A percentile compares a stretch with the other conserved stretches of the same genome.
Conservation (phyloP, 805 yeast genomes). For the Cyberlindnera suaveolens region DNA sequence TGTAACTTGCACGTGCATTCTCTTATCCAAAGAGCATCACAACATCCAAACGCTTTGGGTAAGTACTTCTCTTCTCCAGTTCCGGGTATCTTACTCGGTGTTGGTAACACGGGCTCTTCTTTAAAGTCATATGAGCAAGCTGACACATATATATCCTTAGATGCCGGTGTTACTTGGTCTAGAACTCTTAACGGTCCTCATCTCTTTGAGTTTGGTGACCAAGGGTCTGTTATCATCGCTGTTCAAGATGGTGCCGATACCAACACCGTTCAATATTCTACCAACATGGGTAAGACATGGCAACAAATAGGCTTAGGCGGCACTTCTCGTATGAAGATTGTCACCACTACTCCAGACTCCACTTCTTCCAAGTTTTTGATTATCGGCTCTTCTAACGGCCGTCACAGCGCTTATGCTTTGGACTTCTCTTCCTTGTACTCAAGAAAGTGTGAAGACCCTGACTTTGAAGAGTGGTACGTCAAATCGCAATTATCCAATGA, state of each 20-base stretch:
- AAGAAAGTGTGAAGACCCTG: slow-evolving; percentile 34
- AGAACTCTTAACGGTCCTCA: slow-evolving; percentile 47
- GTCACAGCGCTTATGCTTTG: slow-evolving; percentile 27
- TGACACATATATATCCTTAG: slow-evolving; percentile 60
- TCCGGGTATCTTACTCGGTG: slow-evolving; percentile 40
- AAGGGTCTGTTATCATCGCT: slow-evolving; percentile 67
- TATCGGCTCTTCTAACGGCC: slow-evolving; percentile 31
- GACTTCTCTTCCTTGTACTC: slow-evolving; percentile 55
- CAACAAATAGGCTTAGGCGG: slow-evolving; percentile 38
- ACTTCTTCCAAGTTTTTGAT: slow-evolving; percentile 54
- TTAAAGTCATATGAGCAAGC: slow-evolving; percentile 23
- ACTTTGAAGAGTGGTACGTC: slow-evolving; percentile 62
- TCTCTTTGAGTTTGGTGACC: slow-evolving; percentile 62
- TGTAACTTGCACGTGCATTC: slow-evolving; percentile 32
- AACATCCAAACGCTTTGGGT: slow-evolving; percentile 20
- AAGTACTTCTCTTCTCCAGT: slow-evolving; percentile 33
- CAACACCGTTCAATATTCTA: slow-evolving; percentile 43
- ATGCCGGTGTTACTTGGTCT: slow-evolving; percentile 75
- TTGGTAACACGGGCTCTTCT: slow-evolving; percentile 32
- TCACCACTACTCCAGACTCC: slow-evolving; percentile 64
- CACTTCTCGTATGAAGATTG: slow-evolving; percentile 32
- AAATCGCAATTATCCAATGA: slow-evolving; percentile 27
- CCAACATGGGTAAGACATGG: slow-evolving; percentile 76
- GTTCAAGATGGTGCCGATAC: slow-evolving; percentile 36
- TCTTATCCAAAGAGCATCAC: slow-evolving; percentile 24